Base-by-base conservation (phyloP, 441 rosid species). In the Metrosideros polymorpha region DNA sequence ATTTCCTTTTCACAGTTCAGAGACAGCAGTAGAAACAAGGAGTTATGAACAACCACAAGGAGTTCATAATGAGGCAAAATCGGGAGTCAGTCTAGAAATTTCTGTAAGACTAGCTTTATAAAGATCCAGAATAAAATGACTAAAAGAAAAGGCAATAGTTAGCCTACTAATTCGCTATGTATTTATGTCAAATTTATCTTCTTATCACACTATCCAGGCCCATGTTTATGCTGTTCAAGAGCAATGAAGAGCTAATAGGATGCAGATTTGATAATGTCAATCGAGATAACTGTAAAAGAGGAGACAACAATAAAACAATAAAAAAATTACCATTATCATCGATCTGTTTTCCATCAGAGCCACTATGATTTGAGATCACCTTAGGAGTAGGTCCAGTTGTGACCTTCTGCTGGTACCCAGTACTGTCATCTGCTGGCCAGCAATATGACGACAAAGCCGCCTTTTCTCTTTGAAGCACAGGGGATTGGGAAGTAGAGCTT, bases 331-430 rank as follows among this genome's bases (percentile, higher is more conserved):
- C 79, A 39, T 22, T 12, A 71, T 71, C 27, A 71, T 71, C n/a
- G 39, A 71, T 82, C 61, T 89, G 61, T 50, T 45, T 84, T 66
- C 55, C 77, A 82, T 57, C 75, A 24, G 25, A 27, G 10, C 85
- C 49, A n/a, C 71, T 75, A 30, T 47, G 25, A 82, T 49, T 86
- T 61, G 83, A 42, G 50, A 50, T 85, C 57, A 83, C 10, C 29
- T 39, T 49, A 43, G 85, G 45, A 57, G 7, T 19, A 59, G 63
- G 52, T 51, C 45, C 42, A 30, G 91, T 84, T 86, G 85, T 84
- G 71, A 87, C 82, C 43, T 47, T 82, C 47, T 86, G 85, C 51
- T 85, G 86, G 45, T 50, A 87, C 84, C 57, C 75, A 61, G 88
- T 87, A 87, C 25, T 22, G 47, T 85, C 55, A 85, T 82, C 89